Evolutionary conservation across 2,329 filamentous ascomycete genomes (phyloP), one percentile per base, ranked within the genome.

Genomic region (Dactylellina parvicollis): DNA sequence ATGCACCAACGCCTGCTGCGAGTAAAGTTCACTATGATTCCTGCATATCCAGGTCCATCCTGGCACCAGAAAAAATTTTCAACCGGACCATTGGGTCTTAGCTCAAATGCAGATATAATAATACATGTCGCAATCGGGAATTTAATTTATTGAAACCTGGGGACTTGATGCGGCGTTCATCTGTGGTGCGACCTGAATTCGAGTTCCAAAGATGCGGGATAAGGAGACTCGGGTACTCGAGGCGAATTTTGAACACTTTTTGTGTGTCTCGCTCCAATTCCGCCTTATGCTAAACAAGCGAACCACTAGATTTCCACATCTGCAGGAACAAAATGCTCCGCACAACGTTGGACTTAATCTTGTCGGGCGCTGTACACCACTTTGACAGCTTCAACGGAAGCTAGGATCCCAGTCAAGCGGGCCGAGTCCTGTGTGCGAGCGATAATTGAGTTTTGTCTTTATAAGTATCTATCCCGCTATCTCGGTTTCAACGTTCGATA

Each of bases 121-220:
- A 59, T 56, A 72, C 34, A 65, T 65, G 52, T 72, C 67, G 67
- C 67, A 72, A 64, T 72, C 67, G 67, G 66, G 57, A 50, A 72
- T 56, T 56, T 64, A 50, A 71, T 56, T 30, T 30, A 36, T 28
- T 57, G 44, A 59, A 54, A 56, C 50, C 66, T 71, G 54, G 57
- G 22, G 24, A 26, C 24, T 30, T 59, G 24, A 61, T 44, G 46
- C 16, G 44, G 52, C 52, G 32, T 56, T 40, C 62, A 40, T 40
- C 34, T n/a, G 28, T 59, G 44, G 59, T 64, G 50, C 59, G 52
- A 72, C 67, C 67, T 72, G 67, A 72, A 46, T 56, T 18, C 24
- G 42, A 14, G 52, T 22, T 49, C 54, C 42, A 32, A 26, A 46
- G 52, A 52, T 57, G 56, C 54, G 65, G 60, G 46, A 56, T 54